Base-by-base conservation (phyloP, 371 early-diverging fungal genomes). In the Caulochytrium protostelioides region DNA sequence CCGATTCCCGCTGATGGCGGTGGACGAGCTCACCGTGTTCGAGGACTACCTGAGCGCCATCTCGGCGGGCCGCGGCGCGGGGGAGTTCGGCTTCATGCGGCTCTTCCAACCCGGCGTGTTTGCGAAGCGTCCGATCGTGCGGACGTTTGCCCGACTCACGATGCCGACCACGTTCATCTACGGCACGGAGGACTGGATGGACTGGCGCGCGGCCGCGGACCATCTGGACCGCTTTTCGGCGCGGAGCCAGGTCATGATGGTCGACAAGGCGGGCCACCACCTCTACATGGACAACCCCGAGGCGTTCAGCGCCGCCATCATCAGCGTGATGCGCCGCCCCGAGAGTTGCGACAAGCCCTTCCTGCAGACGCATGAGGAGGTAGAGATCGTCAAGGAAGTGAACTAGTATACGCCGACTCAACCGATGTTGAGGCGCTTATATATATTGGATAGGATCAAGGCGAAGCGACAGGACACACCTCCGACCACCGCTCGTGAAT, bases 141-240 rank as follows among this genome's bases (percentile, higher is more conserved):
- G 5, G 28, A 32, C 56, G 83, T 6, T 45, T 86, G 1, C 38
- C 50, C 5, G 46, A 52, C 46, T 90, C 4, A 45, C 50, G 24
- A 66, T 85, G 69, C 84, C 86, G 0, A 75, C 74, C 0, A 60
- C 67, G 13, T 84, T 86, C 46, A 52, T 85, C 31, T 86, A 79
- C 44, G 83, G 83, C 16, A 53, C 54, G 22, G 57, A 48, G 29
- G 91, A 90, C 62, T 90, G 87, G 87, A 86, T 90, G 84, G 85
- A 87, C 43, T 66, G 65, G 37, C 52, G 57, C n/a, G 69, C 72
- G 13, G 86, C 80, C 20, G 75, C 68, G 5, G 58, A 46, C 20
- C 38, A 48, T 10, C 32, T 43, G 6, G 76, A 79, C 69, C 51
- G 44, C 4, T 72, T 70, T 0, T 59, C 60, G 1, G 59, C 53